Base-by-base conservation (phyloP, 1,284 basidiomycete genomes). In the Leccinum griseonigrum region DNA sequence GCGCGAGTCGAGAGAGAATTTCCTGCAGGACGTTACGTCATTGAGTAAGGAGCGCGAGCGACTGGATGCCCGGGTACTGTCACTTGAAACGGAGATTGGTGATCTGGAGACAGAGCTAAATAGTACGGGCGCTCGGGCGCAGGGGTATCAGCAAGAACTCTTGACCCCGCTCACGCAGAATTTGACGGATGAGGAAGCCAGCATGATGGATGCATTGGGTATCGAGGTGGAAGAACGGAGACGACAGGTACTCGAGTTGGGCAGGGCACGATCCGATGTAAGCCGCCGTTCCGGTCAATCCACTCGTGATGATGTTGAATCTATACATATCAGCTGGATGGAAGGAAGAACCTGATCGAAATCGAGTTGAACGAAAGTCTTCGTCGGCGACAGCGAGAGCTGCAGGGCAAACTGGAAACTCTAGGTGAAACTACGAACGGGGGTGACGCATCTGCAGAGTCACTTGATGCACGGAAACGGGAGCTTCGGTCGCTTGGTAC, bases 361-460 rank as follows among this genome's bases (percentile, higher is more conserved):
- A 96, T 98, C 58, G 97, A 99, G 74, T 81, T 99, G 36, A 94
- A 92, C 65, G 97, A 99, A 72, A 90, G 89, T 66, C 81, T 98
- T 16, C 83, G 87, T 18, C 84, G 95, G 3, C 84, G 90, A 14
- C 82, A 86, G 46, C 89, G 94, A 59, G 94, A 96, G 69, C 72
- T 98, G 3, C 85, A 86, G 48, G 76, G 79, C 46, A 91, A 91
- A 71, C 78, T 98, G 14, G 95, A 98, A 65, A 77, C 83, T 55
- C 78, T 91, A 18, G 91, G 83, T 54, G 89, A 87, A 58, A 79
- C 81, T 1, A 86, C 84, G 54, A 81, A 81, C n/a, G 88, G 85
- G 14, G 83, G 84, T 54, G 76, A 79, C 2, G 79, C 80, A 14
- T 84, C 86, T 0, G 76, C 82, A 1, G 84, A 88, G 43, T 88